Percentiles rank a stretch among this genome's conserved stretches.
Conservation (phyloP, 192 early-diverging fungal species). For the Dispira parvispora region DNA sequence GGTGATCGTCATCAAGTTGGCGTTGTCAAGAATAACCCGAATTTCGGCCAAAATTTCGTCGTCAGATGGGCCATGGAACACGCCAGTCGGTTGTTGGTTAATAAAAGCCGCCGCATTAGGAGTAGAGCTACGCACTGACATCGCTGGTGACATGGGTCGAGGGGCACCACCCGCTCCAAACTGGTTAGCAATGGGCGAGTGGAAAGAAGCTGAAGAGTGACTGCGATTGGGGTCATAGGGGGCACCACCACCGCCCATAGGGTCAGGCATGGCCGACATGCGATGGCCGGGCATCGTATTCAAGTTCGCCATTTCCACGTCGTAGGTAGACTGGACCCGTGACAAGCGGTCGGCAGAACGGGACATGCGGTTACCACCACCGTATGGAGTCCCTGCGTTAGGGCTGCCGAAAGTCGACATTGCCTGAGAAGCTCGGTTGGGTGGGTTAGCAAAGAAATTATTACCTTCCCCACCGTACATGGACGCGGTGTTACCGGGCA, state of each 20-base stretch:
- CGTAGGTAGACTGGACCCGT: conserved; percentile 2
- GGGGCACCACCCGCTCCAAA: neutral
- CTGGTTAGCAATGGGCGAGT: neutral
- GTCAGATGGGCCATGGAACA: conserved; percentile 32
- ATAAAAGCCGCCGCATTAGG: neutral
- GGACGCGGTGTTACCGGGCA: conserved; percentile 9
- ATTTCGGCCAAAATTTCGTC: conserved; percentile 50
- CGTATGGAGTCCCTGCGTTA: neutral
- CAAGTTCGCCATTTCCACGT: conserved; percentile 6
- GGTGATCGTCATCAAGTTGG: conserved; percentile 95
- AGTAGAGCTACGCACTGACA: conserved; percentile 10
- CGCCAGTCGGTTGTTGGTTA: neutral
- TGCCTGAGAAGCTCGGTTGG: conserved; percentile 14
- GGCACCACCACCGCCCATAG: neutral
- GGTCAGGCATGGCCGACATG: neutral
- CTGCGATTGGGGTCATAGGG: neutral
- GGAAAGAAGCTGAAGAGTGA: conserved; percentile 1
- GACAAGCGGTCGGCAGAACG: conserved; percentile 5
- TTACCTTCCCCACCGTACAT: conserved; percentile 4
- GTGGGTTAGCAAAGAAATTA: conserved; percentile 12
- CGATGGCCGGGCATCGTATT: neutral
- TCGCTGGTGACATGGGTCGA: conserved; percentile 6
- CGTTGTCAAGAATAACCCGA: conserved; percentile 63
- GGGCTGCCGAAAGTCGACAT: conserved; percentile 24
- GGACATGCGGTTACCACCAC: conserved; percentile 1